Base-by-base conservation (phyloP, 228 moss, liverwort and hornwort species). In the Sphagnum fallax region DNA sequence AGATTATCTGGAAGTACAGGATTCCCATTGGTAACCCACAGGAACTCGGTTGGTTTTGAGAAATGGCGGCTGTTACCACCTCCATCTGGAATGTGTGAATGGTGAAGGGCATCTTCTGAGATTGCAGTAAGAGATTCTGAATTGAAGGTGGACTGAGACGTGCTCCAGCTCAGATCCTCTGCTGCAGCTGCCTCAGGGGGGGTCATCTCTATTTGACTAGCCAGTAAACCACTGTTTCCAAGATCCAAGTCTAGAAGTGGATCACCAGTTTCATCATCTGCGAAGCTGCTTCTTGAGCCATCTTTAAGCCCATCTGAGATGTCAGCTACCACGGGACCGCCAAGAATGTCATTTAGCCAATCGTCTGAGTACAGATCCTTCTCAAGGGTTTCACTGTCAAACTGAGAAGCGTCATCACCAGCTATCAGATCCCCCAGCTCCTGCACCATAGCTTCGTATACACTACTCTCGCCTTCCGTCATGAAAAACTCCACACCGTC, bases 291-390 rank as follows among this genome's bases (percentile, higher is more conserved):
- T 32, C 32, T 32, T 32, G 32, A 32, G 32, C 32, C 32, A 32
- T 32, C 32, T 1, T 32, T 32, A 32, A 32, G 32, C 32, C 32
- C 32, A 32, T 32, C 32, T 32, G 32, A 32, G 0, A 86, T 62
- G 47, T 82, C 90, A 6, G 80, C 83, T 58, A 83, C 80, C 10
- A 79, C 77, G 51, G 76, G 82, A 47, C 82, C 83, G 61, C 72
- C 75, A 0, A 93, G 70, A 52, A 93, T 78, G 52, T 89, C 87
- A 2, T 93, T 82, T 70, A 93, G 83, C 93, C 93, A 93, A 75
- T 70, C 82, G 9, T 76, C 88, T 10, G 81, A 52, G 32, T 32
- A 32, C 0, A 32, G 32, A 0, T 2, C 53, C 53, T 12, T 12
- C 0, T 55, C 53, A 12, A 7, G 0, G 53, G 9, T 55, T 32